Base-by-base conservation (phyloP, 805 yeast species). In the Blastobotrys peoriensis region DNA sequence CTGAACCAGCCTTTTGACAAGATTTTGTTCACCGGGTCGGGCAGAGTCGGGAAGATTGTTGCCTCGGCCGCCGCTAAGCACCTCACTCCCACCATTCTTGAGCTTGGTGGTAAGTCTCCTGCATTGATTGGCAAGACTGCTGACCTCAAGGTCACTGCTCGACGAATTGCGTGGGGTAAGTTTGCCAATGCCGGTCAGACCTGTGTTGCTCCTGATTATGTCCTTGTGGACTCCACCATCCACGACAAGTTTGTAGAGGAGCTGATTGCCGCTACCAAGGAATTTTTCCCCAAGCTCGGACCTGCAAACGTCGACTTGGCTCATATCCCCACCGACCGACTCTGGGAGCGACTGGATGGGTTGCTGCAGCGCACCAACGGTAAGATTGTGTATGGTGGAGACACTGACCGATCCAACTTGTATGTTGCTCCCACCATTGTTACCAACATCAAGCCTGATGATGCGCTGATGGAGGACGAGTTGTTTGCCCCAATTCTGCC, bases 41-140 rank as follows among this genome's bases (percentile, higher is more conserved):
- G 76, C 18, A 60, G 60, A 18, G 95, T 88, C 21, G 98, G 96
- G 17, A 76, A 74, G 28, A 76, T 86, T 42, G 78, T 91, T 27
- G 82, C 91, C 20, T 67, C 70, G 47, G 83, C 84, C 37, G 96
- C 97, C 1, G 93, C 91, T n/a, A 79, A 85, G 64, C 74, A 76
- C 17, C 70, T 89, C 53, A 86, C 95, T 1, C 97, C 97, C 0
- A 74, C 75, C 8, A 65, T 84, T 5, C 71, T 89, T 49, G 98
- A 89, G 65, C 70, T 89, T 37, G 97, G 98, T 43, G 98, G 98
- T 3, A 91, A 91, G 63, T 82, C 91, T 5, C 98, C 98, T 0
- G 84, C 77, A 1, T 74, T 88, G 54, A 67, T 89, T 8, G 73
- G 87, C 41, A 69, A 68, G 50, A 65, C 72, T 40, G 66, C 66